Conservation (phyloP, 805 yeast species). For the Ogataea saltuana region DNA sequence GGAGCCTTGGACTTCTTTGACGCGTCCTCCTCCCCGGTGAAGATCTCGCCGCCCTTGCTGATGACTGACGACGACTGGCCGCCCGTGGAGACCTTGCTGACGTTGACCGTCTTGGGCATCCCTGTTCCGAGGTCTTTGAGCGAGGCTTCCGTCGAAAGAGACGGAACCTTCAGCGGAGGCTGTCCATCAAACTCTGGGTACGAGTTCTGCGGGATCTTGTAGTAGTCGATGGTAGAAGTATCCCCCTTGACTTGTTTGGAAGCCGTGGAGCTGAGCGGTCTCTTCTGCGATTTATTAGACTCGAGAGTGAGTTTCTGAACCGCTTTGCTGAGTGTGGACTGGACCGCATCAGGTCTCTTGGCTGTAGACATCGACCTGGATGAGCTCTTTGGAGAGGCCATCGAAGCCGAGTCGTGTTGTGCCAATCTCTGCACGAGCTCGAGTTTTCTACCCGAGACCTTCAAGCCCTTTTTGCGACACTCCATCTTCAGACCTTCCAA, state of each 20-base stretch:
- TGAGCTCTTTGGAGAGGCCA: constrained; percentile 5
- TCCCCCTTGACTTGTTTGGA: constrained; percentile 51
- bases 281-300: constrained; percentile 15
- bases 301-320: constrained; percentile 2
- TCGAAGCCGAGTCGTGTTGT: constrained; percentile 18
- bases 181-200: constrained; percentile 26
- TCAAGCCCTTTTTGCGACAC: constrained; percentile 60
- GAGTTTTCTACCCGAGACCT: constrained; percentile 59
- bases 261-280: constrained; percentile 27
- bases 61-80: constrained; percentile 17
- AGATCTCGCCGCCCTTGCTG: constrained; percentile 23
- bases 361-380: constrained; percentile 21
- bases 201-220: constrained; percentile 43
- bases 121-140: constrained; percentile 18
- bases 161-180: constrained; percentile 31
- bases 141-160: constrained; percentile 32
- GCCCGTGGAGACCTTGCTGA: constrained; percentile 12
- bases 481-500: constrained; percentile 56
- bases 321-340: constrained; percentile 3
- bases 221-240: constrained; percentile 57
- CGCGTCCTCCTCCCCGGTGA: constrained; percentile 9
- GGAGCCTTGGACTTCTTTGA: constrained; percentile 3
- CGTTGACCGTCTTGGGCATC: background rate
- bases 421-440: constrained; percentile 49
- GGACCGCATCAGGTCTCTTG: constrained; percentile 6